Base-by-base conservation (phyloP, 2,329 filamentous ascomycete species). In the Trichophyton schoenleinii region DNA sequence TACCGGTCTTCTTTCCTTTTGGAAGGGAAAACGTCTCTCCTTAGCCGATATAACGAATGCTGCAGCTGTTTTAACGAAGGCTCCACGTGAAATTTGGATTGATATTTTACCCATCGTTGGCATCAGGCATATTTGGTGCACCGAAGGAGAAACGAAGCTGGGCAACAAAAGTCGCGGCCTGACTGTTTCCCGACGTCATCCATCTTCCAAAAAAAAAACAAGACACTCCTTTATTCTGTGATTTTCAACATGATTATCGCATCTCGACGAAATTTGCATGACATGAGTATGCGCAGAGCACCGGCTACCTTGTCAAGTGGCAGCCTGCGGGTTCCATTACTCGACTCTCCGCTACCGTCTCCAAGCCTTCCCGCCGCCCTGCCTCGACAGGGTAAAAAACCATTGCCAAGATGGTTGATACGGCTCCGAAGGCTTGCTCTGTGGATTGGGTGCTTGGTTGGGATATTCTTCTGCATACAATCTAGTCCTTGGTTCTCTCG, bases 361-460 rank as follows among this genome's bases (percentile, higher is more conserved):
- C 87, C 87, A 1, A 83, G 83, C 64, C 80, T 91, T 58, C 88
- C 87, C 11, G 84, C 83, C 13, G 79, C 88, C 60, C 77, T 87
- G 41, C 84, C 84, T 13, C 80, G 85, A 64, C 83, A 83, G 68
- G 81, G 85, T 68, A 85, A 86, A 73, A 81, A 83, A 57, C 78
- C 79, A 20, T 75, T 78, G 49, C 76, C 81, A n/a, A 74, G 81
- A 57, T 80, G 81, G 42, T 83, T 82, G 3, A 82, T 81, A 62
- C 79, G 82, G 61, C 75, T 86, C 15, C 71, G 86, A 63, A 79
- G 85, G 58, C 69, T 80, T 6, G 67, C 85, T 11, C 71, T 84
- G 11, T 84, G 83, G 71, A 68, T 85, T 15, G 70, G 75, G 31
- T 78, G 80, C 7, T 57, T 60, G n/a, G 65, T 65, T 25, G 48